Percentiles rank a stretch among this genome's conserved stretches.
phyloP scores from a whole-genome alignment of 1,284 basidiomycete species.

The Cryptococcus deneoformans region DNA sequence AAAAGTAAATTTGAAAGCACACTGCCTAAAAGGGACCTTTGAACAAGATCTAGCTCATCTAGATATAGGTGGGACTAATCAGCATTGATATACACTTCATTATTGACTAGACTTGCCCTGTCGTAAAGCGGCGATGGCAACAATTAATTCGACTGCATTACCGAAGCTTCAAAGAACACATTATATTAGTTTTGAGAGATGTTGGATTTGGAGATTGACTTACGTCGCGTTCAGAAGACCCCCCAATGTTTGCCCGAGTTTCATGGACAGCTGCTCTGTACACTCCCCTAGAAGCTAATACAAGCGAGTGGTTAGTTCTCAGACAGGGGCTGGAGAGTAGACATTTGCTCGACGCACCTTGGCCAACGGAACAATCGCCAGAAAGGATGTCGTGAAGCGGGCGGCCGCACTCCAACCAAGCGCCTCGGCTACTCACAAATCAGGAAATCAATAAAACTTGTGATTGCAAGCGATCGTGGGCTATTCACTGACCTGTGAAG shows the following conservation, averaged over 20 bases:
- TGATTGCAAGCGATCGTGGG: neutral
- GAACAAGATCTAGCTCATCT: conserved; percentile 80
- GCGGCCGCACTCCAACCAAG: conserved; percentile 70
- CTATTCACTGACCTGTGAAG: conserved; percentile 56
- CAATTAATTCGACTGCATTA: conserved; percentile 65
- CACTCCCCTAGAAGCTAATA: conserved; percentile 56
- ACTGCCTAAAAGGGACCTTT: conserved; percentile 62
- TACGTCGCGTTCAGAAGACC: conserved; percentile 83
- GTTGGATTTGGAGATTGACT: conserved; percentile 8
- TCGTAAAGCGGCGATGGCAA: conserved; percentile 76
- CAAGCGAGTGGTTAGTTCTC: neutral
- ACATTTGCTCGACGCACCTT: conserved; percentile 54
- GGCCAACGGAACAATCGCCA: conserved; percentile 83
- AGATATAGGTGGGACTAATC: conserved; percentile 6
- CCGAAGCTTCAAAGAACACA: conserved; percentile 40
- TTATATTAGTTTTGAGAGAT: neutral
- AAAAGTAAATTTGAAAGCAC: conserved; percentile 86
- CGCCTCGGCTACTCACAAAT: conserved; percentile 28
- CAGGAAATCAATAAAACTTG: neutral
- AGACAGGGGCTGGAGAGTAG: neutral
- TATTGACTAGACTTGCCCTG: conserved; percentile 58
- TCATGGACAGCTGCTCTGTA: conserved; percentile 78
- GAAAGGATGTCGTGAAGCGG: conserved; percentile 77
- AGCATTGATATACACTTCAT: neutral
- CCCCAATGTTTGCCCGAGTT: conserved; percentile 68